Conservation (phyloP, 2,329 filamentous ascomycete genomes). For the Periconia sp. region DNA sequence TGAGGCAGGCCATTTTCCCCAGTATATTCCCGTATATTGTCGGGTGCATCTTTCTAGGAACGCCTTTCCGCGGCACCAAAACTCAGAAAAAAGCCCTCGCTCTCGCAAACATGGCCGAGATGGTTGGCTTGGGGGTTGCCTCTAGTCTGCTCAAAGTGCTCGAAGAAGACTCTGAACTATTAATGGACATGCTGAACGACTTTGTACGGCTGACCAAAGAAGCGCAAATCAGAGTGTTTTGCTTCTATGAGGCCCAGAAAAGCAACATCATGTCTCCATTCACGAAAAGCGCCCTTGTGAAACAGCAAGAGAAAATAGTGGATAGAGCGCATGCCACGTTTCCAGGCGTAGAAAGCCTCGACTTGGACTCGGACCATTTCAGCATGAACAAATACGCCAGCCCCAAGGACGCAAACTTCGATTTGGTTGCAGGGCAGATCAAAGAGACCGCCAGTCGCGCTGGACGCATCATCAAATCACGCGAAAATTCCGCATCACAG, state of each 20-base stretch:
- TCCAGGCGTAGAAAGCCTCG: slow-evolving; percentile 20
- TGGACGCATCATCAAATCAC: slow-evolving; percentile 21
- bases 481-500: slow-evolving; percentile 22
- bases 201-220: slow-evolving; percentile 18
- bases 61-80: slow-evolving; percentile 19
- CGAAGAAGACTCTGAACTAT: slow-evolving; percentile 18
- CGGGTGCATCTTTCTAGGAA: slow-evolving; percentile 24
- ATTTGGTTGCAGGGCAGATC: slow-evolving; percentile 28
- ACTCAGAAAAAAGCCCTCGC: slow-evolving; percentile 20
- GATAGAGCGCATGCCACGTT: slow-evolving; percentile 29
- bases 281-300: slow-evolving; percentile 14
- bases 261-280: slow-evolving; percentile 18
- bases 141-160: slow-evolving; percentile 18
- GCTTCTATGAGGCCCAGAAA: slow-evolving; percentile 23
- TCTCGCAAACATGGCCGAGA: slow-evolving; percentile 20
- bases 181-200: slow-evolving; percentile 16
- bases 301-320: slow-evolving; percentile 29
- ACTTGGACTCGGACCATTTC: slow-evolving; percentile 33
- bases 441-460: slow-evolving; percentile 18
- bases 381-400: slow-evolving; percentile 31
- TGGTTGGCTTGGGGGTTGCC: slow-evolving; percentile 16
- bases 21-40: slow-evolving; percentile 24
- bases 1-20: slow-evolving; percentile 17
- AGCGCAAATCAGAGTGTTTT: slow-evolving; percentile 21
- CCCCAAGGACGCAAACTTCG: slow-evolving; percentile 29